Evolutionary conservation across 2,329 filamentous ascomycete genomes (phyloP).

Genomic region (Aspergillus tubingensis): DNA sequence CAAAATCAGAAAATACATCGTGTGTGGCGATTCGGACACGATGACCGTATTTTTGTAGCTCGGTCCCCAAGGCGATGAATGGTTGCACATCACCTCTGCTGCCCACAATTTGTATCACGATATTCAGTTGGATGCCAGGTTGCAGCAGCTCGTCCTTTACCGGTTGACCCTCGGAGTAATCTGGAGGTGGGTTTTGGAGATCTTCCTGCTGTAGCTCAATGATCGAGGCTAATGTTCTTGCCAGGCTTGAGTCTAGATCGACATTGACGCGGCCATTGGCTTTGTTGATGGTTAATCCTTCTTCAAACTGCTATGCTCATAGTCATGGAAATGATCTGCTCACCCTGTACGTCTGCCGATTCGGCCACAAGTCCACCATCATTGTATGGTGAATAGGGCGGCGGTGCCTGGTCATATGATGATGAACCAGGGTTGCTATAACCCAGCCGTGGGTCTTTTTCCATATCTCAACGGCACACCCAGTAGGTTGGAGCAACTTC

Average conservation of each 20-base stretch:
- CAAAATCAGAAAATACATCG: slow-evolving; percentile 55
- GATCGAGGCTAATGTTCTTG: slow-evolving; percentile 26
- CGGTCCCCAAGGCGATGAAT: slow-evolving; percentile 58
- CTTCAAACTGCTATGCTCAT: background rate
- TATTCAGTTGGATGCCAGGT: slow-evolving; percentile 45
- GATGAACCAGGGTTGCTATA: background rate
- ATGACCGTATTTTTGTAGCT: slow-evolving; percentile 54
- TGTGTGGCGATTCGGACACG: slow-evolving; percentile 62
- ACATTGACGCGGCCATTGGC: slow-evolving; percentile 27
- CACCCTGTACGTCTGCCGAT: slow-evolving; percentile 6
- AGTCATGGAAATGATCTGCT: background rate
- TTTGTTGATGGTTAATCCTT: background rate
- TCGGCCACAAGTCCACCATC: background rate
- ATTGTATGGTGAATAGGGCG: slow-evolving; percentile 7
- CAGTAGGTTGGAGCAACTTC: background rate
- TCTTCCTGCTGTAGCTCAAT: slow-evolving; percentile 24
- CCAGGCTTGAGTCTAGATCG: slow-evolving; percentile 27
- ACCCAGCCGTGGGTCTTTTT: background rate
- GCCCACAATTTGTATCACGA: slow-evolving; percentile 60
- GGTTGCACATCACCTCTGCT: slow-evolving; percentile 62
- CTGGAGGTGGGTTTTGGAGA: slow-evolving; percentile 19
- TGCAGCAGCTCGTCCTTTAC: background rate
- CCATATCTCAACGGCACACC: background rate
- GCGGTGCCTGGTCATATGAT: background rate
- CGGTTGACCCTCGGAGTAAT: slow-evolving; percentile 8